A percentile compares a stretch with the other conserved stretches of the same genome.
These are phyloP conservation scores for Epithemia pelagica DNA, from an alignment of 108 stramenopile genomes.

Conservation along the genomic window DNA sequence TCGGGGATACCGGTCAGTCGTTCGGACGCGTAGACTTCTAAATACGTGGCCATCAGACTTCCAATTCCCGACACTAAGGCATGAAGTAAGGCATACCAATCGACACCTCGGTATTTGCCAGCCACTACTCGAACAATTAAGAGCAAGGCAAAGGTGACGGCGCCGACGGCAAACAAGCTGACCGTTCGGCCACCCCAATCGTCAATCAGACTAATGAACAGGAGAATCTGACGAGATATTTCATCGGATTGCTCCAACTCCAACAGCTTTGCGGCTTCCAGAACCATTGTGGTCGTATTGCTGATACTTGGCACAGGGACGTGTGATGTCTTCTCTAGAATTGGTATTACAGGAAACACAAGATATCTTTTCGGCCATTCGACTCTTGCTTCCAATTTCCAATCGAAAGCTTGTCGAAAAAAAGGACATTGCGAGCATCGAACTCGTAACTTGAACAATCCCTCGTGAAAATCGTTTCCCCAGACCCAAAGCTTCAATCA, in stretches of 20 bases:
- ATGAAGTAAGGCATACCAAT: constrained; percentile 48
- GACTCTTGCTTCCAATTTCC: no score
- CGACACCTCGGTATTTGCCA: constrained; percentile 23
- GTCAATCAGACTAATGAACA: constrained; percentile 2
- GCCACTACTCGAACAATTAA: constrained; percentile 6
- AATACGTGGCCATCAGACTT: constrained; percentile 26
- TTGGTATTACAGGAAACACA: no score
- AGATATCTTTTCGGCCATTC: no score
- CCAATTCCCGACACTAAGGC: constrained; percentile 27
- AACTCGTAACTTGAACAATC: no score
- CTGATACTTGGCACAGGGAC: no score
- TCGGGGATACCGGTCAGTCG: constrained; percentile 39
- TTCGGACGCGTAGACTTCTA: constrained; percentile 30
- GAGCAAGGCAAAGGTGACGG: not conserved
- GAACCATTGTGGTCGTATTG: not conserved
- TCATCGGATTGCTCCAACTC: not conserved
- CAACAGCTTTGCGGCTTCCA: not conserved
- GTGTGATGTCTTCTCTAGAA: no score
- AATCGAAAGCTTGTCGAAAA: no score
- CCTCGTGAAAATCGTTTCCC: no score
- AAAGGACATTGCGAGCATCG: no score
- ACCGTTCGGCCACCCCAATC: constrained; percentile 8
- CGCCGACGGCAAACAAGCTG: not conserved
- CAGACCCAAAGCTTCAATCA: no score
- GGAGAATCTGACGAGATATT: not conserved